Evolutionary conservation across 306 rosid genomes (phyloP).

Genomic region (Abrus pulchellus): DNA sequence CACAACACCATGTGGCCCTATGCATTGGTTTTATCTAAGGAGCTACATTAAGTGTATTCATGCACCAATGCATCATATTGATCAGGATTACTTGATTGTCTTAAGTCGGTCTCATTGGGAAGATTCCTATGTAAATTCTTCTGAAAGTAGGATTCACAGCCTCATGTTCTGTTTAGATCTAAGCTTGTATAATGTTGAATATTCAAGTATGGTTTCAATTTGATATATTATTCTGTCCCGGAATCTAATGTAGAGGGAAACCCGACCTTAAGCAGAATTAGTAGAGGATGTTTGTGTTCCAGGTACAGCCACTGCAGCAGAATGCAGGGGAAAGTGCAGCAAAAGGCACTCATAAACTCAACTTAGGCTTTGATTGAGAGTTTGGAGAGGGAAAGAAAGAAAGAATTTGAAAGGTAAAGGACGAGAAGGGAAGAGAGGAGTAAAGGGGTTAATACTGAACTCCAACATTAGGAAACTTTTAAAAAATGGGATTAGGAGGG

Average conservation of each 20-base stretch:
- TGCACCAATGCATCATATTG: conserved; percentile 4
- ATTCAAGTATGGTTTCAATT: background rate
- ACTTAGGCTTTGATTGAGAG: too few relatives aligned
- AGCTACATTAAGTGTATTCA: background rate
- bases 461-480: too few relatives aligned
- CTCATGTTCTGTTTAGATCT: conserved; percentile 17
- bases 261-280: background rate
- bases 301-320: background rate
- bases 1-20: background rate
- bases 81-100: background rate
- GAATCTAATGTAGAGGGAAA: background rate
- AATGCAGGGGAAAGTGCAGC: background rate
- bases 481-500: too few relatives aligned
- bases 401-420: too few relatives aligned
- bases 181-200: conserved; percentile 1
- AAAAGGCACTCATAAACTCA: background rate
- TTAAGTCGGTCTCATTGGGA: conserved; percentile 4
- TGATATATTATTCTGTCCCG: conserved; percentile 1
- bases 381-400: too few relatives aligned
- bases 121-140: conserved; percentile 19
- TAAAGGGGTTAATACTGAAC: too few relatives aligned
- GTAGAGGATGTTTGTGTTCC: background rate
- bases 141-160: background rate
- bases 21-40: background rate
- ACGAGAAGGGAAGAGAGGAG: too few relatives aligned